Evolutionary conservation across 441 rosid species (phyloP), one percentile per base, ranked within the genome.

Genomic region (Macaranga tanarius): DNA sequence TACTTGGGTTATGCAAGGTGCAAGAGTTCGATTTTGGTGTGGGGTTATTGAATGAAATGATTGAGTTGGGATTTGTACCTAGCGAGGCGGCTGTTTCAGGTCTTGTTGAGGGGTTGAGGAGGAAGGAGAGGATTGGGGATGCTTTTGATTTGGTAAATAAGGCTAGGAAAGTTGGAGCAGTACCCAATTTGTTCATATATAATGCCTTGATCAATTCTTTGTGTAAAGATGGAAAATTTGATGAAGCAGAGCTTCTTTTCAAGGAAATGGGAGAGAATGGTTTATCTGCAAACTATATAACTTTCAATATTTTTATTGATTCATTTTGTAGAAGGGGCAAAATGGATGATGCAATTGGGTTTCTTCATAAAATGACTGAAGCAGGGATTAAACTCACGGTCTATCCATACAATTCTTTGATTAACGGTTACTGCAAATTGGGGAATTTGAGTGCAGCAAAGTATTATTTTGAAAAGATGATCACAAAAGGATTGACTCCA

Each of bases 321-420:
- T 90, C 89, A 55, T 89, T 87, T 72, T 90, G 95, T 77, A 90
- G 90, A 85, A 83, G 88, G 80, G 95, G 95, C 5, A 67, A 86
- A 69, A 75, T 90, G 63, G 93, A 89, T 74, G 59, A 47, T 56
- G 99, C 95, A 17, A 40, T 84, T 74, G 67, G 72, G 69, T 82
- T 81, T 71, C 83, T 92, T 4, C 45, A 80, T 70, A 79, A 80
- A 82, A 92, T 95, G 97, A 73, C 38, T 13, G 77, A 76, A 65
- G 62, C 73, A 6, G 88, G 93, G 57, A 52, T 90, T 67, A 86
- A 79, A 70, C 74, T 77, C 10, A 89, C 90, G 0, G 82, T 86
- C 19, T 91, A 86, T 84, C 91, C 97, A 23, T 95, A 86, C 75
- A 91, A 86, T 84, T 88, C 96, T 67, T 75, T 95, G 83, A 90